Evolutionary conservation across 257 asterid species (phyloP).

Genomic region (Ajuga chamaepitys): DNA sequence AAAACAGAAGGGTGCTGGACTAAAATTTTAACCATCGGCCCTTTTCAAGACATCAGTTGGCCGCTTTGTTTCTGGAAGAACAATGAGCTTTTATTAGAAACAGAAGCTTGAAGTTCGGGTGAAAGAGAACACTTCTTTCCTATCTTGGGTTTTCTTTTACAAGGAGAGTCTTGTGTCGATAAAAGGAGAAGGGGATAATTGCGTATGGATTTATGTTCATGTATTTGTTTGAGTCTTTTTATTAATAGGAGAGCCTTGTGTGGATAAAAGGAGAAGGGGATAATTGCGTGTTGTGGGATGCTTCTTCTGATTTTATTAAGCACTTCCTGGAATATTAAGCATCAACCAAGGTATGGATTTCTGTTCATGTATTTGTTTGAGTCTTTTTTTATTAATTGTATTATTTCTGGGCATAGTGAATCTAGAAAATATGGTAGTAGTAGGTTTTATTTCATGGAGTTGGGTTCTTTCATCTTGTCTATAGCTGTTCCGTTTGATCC

Average conservation of each 20-base stretch:
- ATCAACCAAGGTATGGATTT: background rate
- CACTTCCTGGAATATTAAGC: constrained; percentile 7
- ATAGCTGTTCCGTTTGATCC: too few relatives aligned
- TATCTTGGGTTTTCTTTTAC: constrained; percentile 24
- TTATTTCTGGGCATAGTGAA: background rate
- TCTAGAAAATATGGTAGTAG: background rate
- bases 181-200: too few relatives aligned
- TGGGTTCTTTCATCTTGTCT: too few relatives aligned
- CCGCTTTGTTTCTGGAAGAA: constrained; percentile 34
- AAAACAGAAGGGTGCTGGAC: constrained; percentile 28
- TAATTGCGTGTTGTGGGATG: constrained; percentile 23
- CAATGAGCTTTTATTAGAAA: constrained; percentile 24
- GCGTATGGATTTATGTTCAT: too few relatives aligned
- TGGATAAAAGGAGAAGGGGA: constrained; percentile 19
- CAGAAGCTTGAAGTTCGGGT: constrained; percentile 12
- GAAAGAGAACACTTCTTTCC: constrained; percentile 18
- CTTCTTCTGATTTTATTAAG: constrained; percentile 16
- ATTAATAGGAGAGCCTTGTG: constrained; percentile 35
- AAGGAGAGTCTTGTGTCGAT: too few relatives aligned
- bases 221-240: too few relatives aligned
- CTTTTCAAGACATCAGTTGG: constrained; percentile 25
- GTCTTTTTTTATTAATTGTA: too few relatives aligned
- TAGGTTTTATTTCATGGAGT: too few relatives aligned
- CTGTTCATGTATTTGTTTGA: background rate
- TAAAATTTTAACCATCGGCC: constrained; percentile 20